A percentile compares a stretch with the other conserved stretches of the same genome.
Evolutionary conservation across 2,329 filamentous ascomycete genomes (phyloP).

Genomic region (Fusarium oxysporum): DNA sequence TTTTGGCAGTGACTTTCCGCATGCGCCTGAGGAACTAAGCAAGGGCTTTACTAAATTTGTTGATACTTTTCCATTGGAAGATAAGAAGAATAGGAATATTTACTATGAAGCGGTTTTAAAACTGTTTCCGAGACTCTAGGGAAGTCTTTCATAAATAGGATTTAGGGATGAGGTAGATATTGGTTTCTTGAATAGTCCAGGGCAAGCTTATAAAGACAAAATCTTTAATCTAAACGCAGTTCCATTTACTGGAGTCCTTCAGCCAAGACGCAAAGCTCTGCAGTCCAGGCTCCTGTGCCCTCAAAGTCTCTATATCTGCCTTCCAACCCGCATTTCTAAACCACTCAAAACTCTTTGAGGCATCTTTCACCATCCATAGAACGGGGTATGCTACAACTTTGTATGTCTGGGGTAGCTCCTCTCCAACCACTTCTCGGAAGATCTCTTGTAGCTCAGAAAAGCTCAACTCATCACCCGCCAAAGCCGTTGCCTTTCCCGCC

Average conservation of each 20-base stretch:
- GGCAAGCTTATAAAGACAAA: too few species aligned
- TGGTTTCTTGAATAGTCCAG: accelerated
- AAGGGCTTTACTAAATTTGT: background rate
- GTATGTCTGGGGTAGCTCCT: slow-evolving; percentile 15
- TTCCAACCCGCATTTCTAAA: slow-evolving; percentile 27
- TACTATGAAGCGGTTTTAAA: background rate
- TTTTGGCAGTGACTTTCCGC: background rate
- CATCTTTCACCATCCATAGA: slow-evolving; percentile 25
- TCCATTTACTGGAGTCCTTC: slow-evolving; percentile 38
- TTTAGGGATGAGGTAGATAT: background rate
- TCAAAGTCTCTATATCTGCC: slow-evolving; percentile 9
- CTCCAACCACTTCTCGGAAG: background rate
- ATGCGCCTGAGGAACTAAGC: background rate
- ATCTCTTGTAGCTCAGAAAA: slow-evolving; percentile 7
- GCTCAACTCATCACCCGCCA: slow-evolving; percentile 20
- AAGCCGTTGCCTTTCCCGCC: background rate
- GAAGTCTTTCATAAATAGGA: accelerated
- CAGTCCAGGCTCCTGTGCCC: background rate
- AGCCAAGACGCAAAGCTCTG: slow-evolving; percentile 39
- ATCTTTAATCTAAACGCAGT: background rate
- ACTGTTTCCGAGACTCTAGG: background rate
- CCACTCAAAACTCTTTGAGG: slow-evolving; percentile 29
- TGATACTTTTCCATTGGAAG: accelerated
- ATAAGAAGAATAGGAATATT: background rate
- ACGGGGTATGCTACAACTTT: slow-evolving; percentile 6